These are phyloP conservation scores for Leishmania tropica DNA, from an alignment of 208 protist species.

Conservation along the genomic window DNA sequence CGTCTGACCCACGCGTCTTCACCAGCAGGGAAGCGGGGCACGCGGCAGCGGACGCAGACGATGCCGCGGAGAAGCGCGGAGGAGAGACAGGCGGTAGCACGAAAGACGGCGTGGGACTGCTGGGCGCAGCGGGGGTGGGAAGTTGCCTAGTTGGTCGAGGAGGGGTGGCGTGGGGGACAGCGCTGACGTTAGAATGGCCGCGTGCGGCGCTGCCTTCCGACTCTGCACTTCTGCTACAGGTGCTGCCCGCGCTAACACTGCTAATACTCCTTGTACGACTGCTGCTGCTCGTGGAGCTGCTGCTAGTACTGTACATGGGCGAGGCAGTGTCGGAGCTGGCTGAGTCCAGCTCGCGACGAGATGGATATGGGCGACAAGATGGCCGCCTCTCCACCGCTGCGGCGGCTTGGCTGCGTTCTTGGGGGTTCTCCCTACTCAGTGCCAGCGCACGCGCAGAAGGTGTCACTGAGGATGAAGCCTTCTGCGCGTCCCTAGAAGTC, in stretches of 20 bases:
- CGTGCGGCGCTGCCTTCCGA: background rate
- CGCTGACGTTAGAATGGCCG: background rate
- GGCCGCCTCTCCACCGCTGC: background rate
- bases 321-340: background rate
- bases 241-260: background rate
- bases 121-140: background rate
- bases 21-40: background rate
- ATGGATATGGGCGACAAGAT: background rate
- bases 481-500: background rate
- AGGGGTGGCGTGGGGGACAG: background rate
- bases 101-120: constrained; percentile 1
- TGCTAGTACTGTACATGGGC: constrained; percentile 7
- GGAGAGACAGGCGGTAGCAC: background rate
- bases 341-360: background rate
- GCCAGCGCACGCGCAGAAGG: background rate
- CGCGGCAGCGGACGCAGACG: background rate
- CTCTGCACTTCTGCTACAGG: background rate
- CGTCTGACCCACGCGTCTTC: background rate
- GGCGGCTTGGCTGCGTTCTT: background rate
- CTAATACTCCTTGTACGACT: background rate
- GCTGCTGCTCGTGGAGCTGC: background rate
- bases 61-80: constrained; percentile 1
- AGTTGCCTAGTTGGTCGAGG: background rate
- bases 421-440: background rate
- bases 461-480: background rate